Percentiles rank a stretch among this genome's conserved stretches.
Evolutionary conservation across 352 stramenopile genomes (phyloP).

Genomic region (Phytophthora chlamydospora): DNA sequence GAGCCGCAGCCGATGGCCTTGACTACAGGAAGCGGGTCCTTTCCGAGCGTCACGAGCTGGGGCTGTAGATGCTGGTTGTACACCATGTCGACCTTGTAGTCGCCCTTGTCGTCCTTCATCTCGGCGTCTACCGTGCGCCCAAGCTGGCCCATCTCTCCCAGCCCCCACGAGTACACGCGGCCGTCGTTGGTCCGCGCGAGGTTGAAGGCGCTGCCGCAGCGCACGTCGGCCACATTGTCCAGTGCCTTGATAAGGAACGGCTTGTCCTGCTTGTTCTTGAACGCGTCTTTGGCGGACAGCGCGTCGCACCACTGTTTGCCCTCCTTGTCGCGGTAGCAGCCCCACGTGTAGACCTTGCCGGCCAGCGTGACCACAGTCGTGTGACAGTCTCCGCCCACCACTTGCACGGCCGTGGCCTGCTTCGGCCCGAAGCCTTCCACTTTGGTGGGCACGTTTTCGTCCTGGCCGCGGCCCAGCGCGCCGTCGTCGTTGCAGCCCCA

Average conservation of each 20-base stretch:
- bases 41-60: constrained; percentile 64
- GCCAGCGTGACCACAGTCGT: constrained; percentile 87
- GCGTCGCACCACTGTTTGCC: constrained; percentile 92
- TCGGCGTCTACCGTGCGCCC: constrained; percentile 62
- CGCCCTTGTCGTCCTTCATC: constrained; percentile 69
- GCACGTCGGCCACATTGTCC: constrained; percentile 76
- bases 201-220: constrained; percentile 87
- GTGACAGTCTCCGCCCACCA: constrained; percentile 95
- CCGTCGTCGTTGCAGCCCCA: constrained; percentile 95
- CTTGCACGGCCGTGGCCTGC: constrained; percentile 50
- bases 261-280: constrained; percentile 80
- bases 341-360: constrained; percentile 95
- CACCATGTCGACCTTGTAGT: constrained; percentile 84
- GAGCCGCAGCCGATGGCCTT: constrained; percentile 90
- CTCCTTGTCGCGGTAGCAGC: constrained; percentile 97
- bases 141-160: constrained; percentile 91
- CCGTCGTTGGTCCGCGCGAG: constrained; percentile 87
- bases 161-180: constrained; percentile 91
- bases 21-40: constrained; percentile 51
- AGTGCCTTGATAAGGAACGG: constrained; percentile 70
- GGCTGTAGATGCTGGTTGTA: constrained; percentile 83
- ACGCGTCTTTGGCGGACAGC: constrained; percentile 60
- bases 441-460: constrained; percentile 78
- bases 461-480: constrained; percentile 83
- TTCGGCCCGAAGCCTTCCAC: constrained; percentile 66